Base-by-base conservation (phyloP, 2,329 filamentous ascomycete species). In the Raffaelea arxii region DNA sequence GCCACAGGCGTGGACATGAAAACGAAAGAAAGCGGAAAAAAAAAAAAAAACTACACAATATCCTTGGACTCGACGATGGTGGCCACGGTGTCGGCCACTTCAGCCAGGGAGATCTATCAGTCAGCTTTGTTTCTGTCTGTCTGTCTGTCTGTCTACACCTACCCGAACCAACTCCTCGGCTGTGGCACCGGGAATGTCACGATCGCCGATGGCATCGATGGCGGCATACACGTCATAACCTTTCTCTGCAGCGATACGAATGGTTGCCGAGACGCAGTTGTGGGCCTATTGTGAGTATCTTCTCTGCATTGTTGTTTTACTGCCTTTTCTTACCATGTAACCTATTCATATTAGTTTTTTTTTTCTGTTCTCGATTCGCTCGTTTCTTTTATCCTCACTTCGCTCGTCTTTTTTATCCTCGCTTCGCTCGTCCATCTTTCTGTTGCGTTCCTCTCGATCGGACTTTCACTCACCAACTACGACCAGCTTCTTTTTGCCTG, bases 181-280 rank as follows among this genome's bases (percentile, higher is more conserved):
- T 6, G 66, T 64, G 0, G 71, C 73, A 1, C 79, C 80, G n/a
- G 81, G 81, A 39, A 85, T 82, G 57, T 84, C 71, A 9, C 82
- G 62, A 59, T 84, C 80, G 0, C 82, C 81, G 32, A 86, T 72
- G 0, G 69, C 79, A 57, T 84, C 82, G 54, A 74, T 67, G 0
- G 71, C 75, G 21, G 85, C 57, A 2, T 84, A 46, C 22, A 84
- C 73, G 56, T 86, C 79, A 56, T 78, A 84, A 0, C 79, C 82
- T 27, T 69, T 65, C 59, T 85, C 74, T 4, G 64, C 67, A 2
- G 68, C 82, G 43, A 79, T 72, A 39, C 81, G 66, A 1, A 80
- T 77, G 0, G 82, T 85, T 0, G 78, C 78, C 3, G 46, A 46
- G 1, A 51, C 49, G n/a, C 49, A 51, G 41, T 48, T 48, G 43